phyloP scores from a whole-genome alignment of 2,329 filamentous ascomycete species.

The Pyrenophora tritici-repentis region DNA sequence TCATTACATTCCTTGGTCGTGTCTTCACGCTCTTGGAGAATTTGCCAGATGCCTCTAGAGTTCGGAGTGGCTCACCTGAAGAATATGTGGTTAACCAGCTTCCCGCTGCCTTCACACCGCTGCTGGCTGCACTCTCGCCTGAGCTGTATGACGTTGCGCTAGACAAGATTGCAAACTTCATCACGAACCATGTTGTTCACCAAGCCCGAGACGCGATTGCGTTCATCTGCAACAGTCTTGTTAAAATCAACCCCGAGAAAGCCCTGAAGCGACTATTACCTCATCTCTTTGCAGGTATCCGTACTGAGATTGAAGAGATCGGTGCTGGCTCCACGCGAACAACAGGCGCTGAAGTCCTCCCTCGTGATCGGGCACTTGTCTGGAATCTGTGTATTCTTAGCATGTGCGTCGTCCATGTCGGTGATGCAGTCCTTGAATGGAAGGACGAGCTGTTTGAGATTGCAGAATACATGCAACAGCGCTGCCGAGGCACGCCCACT shows the following conservation, averaged over 20 bases:
- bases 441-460: conserved; percentile 89
- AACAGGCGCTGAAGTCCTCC: conserved; percentile 89
- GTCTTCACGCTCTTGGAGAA: conserved; percentile 97
- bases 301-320: conserved; percentile 96
- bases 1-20: conserved; percentile 86
- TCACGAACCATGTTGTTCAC: conserved; percentile 92
- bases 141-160: conserved; percentile 91
- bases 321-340: conserved; percentile 93
- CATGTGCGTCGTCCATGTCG: conserved; percentile 97
- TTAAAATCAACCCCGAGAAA: conserved; percentile 94
- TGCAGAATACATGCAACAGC: conserved; percentile 93
- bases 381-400: conserved; percentile 98
- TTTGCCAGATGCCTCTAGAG: conserved; percentile 83
- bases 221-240: conserved; percentile 94
- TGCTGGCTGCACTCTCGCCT: conserved; percentile 88
- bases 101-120: conserved; percentile 85
- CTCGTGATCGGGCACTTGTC: conserved; percentile 87
- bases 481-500: conserved; percentile 89
- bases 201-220: conserved; percentile 98
- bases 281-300: conserved; percentile 87
- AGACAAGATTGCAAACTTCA: conserved; percentile 89
- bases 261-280: conserved; percentile 89
- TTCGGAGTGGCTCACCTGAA: conserved; percentile 89
- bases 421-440: conserved; percentile 85
- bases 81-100: conserved; percentile 97